A percentile compares a stretch with the other conserved stretches of the same genome.
Conservation (phyloP, 768 basidiomycete genomes). For the Russula sp. region DNA sequence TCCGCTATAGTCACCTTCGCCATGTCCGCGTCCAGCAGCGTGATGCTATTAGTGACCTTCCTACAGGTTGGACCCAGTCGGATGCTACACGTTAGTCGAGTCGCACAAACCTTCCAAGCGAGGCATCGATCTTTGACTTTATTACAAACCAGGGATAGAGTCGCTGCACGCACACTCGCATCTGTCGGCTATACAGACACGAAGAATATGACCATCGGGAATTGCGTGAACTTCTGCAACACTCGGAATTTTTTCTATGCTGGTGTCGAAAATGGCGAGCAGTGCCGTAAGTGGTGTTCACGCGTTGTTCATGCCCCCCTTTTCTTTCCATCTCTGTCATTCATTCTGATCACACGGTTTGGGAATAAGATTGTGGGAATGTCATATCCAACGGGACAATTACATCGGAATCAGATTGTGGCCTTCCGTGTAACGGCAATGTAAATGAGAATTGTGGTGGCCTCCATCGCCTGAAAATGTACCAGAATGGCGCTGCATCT, state of each 20-base stretch:
- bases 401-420: conserved; percentile 53
- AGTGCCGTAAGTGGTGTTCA: conserved; percentile 51
- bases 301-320: background rate
- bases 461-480: conserved; percentile 56
- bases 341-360: conserved; percentile 10
- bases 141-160: conserved; percentile 48
- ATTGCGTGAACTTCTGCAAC: conserved; percentile 47
- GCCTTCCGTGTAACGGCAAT: conserved; percentile 59
- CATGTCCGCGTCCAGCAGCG: conserved; percentile 15
- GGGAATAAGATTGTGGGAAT: conserved; percentile 61
- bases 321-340: background rate
- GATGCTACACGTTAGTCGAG: conserved; percentile 58
- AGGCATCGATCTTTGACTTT: conserved; percentile 35
- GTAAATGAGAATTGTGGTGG: conserved; percentile 58
- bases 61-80: conserved; percentile 53
- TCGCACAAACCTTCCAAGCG: conserved; percentile 13
- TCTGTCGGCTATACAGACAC: conserved; percentile 47
- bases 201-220: conserved; percentile 59
- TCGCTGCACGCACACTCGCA: conserved; percentile 54
- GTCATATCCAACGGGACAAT: conserved; percentile 46
- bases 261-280: conserved; percentile 63
- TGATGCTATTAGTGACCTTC: conserved; percentile 39
- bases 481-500: conserved; percentile 57
- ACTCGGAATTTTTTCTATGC: conserved; percentile 54
- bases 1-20: conserved; percentile 1